Conservation (phyloP, 2,329 filamentous ascomycete species). For the Fonsecaea monophora region DNA sequence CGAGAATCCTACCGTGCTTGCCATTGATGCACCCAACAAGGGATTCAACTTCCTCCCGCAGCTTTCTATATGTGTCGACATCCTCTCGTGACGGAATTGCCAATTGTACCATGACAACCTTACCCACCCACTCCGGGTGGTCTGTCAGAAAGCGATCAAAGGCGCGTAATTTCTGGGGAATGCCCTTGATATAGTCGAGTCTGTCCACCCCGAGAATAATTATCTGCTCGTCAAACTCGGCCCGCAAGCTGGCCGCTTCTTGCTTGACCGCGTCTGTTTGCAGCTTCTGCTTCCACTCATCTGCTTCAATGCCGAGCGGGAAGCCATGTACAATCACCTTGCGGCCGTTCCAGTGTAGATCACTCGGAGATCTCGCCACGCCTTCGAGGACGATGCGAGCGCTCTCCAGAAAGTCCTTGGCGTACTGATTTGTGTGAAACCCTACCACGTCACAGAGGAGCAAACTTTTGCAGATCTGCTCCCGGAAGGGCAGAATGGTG, state of each 20-base stretch:
- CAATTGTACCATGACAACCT: conserved; percentile 90
- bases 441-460: conserved; percentile 89
- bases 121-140: conserved; percentile 91
- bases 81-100: conserved; percentile 84
- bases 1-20: conserved; percentile 69
- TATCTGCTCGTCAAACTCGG: conserved; percentile 87
- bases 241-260: conserved; percentile 76
- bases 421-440: conserved; percentile 99
- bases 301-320: conserved; percentile 92
- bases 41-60: conserved; percentile 88
- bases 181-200: conserved; percentile 95
- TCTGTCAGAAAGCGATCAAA: conserved; percentile 91
- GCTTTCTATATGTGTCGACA: conserved; percentile 93
- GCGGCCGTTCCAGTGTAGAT: conserved; percentile 82
- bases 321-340: conserved; percentile 87
- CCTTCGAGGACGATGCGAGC: conserved; percentile 79
- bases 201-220: conserved; percentile 92
- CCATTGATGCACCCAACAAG: conserved; percentile 93
- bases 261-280: conserved; percentile 78
- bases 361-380: conserved; percentile 64
- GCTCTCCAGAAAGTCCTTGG: conserved; percentile 86
- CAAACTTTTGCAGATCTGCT: conserved; percentile 80
- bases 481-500: conserved; percentile 84
- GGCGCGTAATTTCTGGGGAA: conserved; percentile 91
- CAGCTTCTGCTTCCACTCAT: conserved; percentile 86